These are phyloP conservation scores for Macrocybe gigantea DNA, from an alignment of 768 basidiomycete species.

Conservation along the genomic window DNA sequence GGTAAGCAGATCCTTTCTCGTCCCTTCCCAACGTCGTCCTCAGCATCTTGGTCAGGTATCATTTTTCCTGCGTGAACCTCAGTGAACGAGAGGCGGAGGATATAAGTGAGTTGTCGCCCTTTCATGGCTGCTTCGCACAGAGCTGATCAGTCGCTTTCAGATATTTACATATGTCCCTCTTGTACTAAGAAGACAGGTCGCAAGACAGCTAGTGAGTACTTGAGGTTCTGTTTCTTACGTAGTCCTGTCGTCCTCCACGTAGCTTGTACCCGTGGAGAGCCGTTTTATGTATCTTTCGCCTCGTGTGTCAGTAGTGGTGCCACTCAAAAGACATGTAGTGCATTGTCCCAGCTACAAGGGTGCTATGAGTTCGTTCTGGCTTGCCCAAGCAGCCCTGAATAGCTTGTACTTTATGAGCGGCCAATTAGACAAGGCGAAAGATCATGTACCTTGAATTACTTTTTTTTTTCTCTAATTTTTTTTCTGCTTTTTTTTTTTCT, in stretches of 20 bases:
- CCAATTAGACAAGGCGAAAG: constrained; percentile 10
- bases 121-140: background rate
- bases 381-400: constrained; percentile 18
- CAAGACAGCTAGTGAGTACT: constrained; percentile 74
- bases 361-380: constrained; percentile 13
- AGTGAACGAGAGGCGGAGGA: constrained; percentile 61
- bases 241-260: constrained; percentile 21
- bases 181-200: constrained; percentile 59
- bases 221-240: constrained; percentile 23
- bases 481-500: constrained; percentile 9
- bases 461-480: constrained; percentile 7
- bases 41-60: constrained; percentile 52
- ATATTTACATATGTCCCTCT: constrained; percentile 47
- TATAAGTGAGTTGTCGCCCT: constrained; percentile 54
- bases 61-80: constrained; percentile 69
- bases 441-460: constrained; percentile 1
- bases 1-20: constrained; percentile 33
- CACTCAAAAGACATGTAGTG: constrained; percentile 13
- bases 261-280: constrained; percentile 29
- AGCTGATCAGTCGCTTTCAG: constrained; percentile 27
- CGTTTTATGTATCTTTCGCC: constrained; percentile 24
- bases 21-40: constrained; percentile 3
- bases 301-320: constrained; percentile 15
- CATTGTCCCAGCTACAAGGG: constrained; percentile 14
- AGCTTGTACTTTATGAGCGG: constrained; percentile 15